These are phyloP conservation scores for Bryoerythrophyllum caledonicum DNA, from an alignment of 225 moss, liverwort and hornwort genomes.

Conservation along the genomic window DNA sequence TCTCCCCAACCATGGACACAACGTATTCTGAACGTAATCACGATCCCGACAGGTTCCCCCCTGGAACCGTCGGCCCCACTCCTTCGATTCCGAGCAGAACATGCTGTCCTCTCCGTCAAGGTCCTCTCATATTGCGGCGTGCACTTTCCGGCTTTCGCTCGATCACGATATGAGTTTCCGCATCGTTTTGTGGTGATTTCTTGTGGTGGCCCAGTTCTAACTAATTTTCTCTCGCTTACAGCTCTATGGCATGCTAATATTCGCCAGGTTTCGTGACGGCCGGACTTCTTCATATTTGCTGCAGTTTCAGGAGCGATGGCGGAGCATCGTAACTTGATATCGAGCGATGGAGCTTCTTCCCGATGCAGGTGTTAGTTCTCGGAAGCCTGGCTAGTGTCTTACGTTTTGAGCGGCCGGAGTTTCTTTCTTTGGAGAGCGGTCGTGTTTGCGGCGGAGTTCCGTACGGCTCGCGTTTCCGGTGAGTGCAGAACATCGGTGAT, in stretches of 20 bases:
- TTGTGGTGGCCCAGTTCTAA: not conserved
- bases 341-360: not conserved
- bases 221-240: not conserved
- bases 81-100: not conserved
- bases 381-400: not conserved
- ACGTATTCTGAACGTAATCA: not conserved
- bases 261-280: no score
- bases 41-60: not conserved
- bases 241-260: not conserved
- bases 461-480: not conserved
- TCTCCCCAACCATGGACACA: no score
- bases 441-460: not conserved
- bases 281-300: not conserved
- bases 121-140: not conserved
- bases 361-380: not conserved
- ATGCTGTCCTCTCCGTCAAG: not conserved
- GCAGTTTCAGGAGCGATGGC: not conserved
- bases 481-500: not conserved
- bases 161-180: slow-evolving; percentile 5
- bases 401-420: not conserved
- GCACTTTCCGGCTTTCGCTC: not conserved
- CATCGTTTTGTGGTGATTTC: not conserved
- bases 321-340: not conserved
- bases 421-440: not conserved
- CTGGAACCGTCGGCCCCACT: not conserved